A percentile compares a stretch with the other conserved stretches of the same genome.
Conservation (phyloP, 768 basidiomycete genomes). For the Pleurotus pulmonarius region DNA sequence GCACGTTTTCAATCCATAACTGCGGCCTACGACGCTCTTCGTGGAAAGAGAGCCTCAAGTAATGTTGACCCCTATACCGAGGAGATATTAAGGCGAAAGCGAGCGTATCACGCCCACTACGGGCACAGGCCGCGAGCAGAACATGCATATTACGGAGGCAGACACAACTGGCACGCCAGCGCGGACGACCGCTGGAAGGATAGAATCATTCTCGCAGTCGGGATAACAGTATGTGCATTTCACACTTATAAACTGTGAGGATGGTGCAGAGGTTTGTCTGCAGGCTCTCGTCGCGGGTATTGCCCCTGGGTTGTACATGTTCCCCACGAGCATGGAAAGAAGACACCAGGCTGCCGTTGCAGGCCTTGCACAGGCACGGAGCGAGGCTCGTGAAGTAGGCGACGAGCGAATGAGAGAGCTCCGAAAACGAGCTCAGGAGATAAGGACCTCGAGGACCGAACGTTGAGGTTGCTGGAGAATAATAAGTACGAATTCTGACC, state of each 20-base stretch:
- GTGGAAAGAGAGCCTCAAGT: conserved; percentile 35
- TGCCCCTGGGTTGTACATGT: conserved; percentile 36
- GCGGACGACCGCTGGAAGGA: conserved; percentile 72
- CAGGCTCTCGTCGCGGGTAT: conserved; percentile 45
- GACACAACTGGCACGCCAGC: conserved; percentile 44
- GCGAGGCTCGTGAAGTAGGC: conserved; percentile 54
- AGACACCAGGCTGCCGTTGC: conserved; percentile 48
- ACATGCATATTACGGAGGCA: conserved; percentile 26
- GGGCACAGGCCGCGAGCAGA: conserved; percentile 42
- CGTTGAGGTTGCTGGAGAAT: too few species aligned
- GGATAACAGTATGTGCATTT: conserved; percentile 41
- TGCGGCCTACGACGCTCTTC: conserved; percentile 62
- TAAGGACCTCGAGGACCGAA: conserved; percentile 8
- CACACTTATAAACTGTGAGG: background rate
- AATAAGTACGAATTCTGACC: too few species aligned
- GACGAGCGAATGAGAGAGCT: conserved; percentile 49
- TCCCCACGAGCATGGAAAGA: conserved; percentile 32
- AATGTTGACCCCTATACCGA: conserved; percentile 12
- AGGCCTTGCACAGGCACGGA: conserved; percentile 57
- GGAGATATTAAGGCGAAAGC: conserved; percentile 14
- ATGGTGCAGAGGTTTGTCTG: background rate
- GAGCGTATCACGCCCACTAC: conserved; percentile 27
- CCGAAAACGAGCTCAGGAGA: conserved; percentile 42
- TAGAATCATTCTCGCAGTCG: conserved; percentile 50
- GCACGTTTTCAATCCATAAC: conserved; percentile 68